These are phyloP conservation scores for Ceratocystis diversiconidia DNA, from an alignment of 2,329 filamentous ascomycete species.

Conservation along the genomic window DNA sequence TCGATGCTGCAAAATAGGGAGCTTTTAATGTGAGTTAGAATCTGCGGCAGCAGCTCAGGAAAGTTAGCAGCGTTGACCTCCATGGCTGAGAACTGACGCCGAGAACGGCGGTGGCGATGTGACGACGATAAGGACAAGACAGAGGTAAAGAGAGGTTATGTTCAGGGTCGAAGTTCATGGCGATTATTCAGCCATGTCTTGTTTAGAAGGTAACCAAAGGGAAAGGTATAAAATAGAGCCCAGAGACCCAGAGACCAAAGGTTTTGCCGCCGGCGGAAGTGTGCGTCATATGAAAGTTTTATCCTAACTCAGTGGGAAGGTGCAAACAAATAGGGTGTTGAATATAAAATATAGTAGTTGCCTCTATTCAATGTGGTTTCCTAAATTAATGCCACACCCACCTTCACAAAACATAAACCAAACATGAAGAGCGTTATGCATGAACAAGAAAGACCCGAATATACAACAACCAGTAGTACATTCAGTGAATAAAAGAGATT, in stretches of 20 bases:
- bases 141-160: no score
- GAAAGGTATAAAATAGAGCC: no score
- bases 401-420: no score
- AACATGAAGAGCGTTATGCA: no score
- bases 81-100: constrained; percentile 14
- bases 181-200: no score
- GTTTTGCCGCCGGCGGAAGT: background rate
- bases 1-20: constrained; percentile 27
- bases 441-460: background rate
- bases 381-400: background rate
- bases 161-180: no score
- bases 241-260: background rate
- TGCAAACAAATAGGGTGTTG: background rate
- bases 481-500: background rate
- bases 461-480: background rate
- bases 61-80: constrained; percentile 20
- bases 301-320: background rate
- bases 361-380: background rate
- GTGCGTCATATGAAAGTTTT: background rate
- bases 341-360: background rate
- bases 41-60: constrained; percentile 21
- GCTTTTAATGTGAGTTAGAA: constrained; percentile 24
- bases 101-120: background rate
- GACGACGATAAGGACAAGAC: background rate
- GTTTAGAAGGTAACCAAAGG: no score